A percentile compares a stretch with the other conserved stretches of the same genome.
These are phyloP conservation scores for Melampsora medusae DNA, from an alignment of 1,284 basidiomycete species.

Conservation along the genomic window DNA sequence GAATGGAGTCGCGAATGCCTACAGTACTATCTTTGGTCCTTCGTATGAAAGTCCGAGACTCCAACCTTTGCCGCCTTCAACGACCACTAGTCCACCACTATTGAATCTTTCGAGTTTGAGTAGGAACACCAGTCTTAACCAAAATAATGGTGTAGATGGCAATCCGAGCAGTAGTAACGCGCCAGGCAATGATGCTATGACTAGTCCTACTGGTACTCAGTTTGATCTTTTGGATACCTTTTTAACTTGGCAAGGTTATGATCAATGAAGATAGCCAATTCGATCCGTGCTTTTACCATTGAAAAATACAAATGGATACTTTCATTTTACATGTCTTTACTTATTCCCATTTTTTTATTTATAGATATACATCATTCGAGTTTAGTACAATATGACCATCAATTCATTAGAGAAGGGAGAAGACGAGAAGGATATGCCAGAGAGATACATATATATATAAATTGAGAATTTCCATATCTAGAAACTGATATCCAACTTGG, in stretches of 20 bases:
- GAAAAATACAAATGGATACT: neutral
- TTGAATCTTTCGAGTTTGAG: neutral
- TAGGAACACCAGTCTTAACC: neutral
- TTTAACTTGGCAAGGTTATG: constrained; percentile 25
- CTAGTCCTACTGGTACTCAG: constrained; percentile 32
- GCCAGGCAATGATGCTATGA: constrained; percentile 7
- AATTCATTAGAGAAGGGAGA: too few species aligned
- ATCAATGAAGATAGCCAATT: neutral
- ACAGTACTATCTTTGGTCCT: constrained; percentile 17
- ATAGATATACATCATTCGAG: too few species aligned
- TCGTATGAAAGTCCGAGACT: constrained; percentile 1
- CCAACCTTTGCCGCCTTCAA: constrained; percentile 10
- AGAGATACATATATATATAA: too few species aligned
- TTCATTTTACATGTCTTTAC: neutral
- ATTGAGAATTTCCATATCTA: too few species aligned
- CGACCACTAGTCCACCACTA: constrained; percentile 8
- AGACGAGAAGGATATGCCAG: too few species aligned
- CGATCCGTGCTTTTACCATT: neutral
- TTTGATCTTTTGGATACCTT: constrained; percentile 41
- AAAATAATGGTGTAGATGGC: neutral
- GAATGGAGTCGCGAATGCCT: constrained; percentile 12
- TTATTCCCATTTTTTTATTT: neutral
- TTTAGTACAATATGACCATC: too few species aligned
- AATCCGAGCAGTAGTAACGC: neutral
- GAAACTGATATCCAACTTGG: too few species aligned